These are phyloP conservation scores for Ormosia semicastrata DNA, from an alignment of 306 rosid genomes.

Conservation along the genomic window DNA sequence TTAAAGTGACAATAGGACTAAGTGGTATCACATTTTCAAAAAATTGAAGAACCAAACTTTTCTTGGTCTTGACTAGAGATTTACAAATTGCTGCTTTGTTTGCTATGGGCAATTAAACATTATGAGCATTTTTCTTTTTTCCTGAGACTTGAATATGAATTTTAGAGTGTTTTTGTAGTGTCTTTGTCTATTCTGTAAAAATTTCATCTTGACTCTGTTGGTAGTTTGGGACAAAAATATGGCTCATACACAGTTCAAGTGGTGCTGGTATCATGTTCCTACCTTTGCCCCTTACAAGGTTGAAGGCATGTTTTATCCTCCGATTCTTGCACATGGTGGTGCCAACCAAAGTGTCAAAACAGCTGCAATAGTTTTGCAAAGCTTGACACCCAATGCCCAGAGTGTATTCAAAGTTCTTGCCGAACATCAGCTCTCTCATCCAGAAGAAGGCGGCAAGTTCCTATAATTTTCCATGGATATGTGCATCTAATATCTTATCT, in stretches of 20 bases:
- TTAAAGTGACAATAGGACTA: background rate
- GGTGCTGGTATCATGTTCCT: constrained; percentile 96
- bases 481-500: background rate
- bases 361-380: constrained; percentile 80
- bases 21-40: background rate
- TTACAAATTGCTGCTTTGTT: background rate
- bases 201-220: constrained; percentile 20
- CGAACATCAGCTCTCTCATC: constrained; percentile 75
- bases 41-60: background rate
- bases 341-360: constrained; percentile 79
- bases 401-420: constrained; percentile 88
- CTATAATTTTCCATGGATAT: constrained; percentile 11
- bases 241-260: constrained; percentile 87
- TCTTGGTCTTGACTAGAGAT: background rate
- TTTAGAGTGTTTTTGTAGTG: background rate
- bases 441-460: constrained; percentile 74
- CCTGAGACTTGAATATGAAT: too few relatives aligned
- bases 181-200: constrained; percentile 11
- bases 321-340: constrained; percentile 74
- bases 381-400: constrained; percentile 95
- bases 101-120: background rate
- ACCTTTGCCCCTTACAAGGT: constrained; percentile 79
- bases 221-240: constrained; percentile 98
- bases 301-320: constrained; percentile 83
- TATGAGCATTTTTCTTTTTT: too few relatives aligned